These are phyloP conservation scores for Angophora floribunda DNA, from an alignment of 345 rosid genomes.

Conservation along the genomic window DNA sequence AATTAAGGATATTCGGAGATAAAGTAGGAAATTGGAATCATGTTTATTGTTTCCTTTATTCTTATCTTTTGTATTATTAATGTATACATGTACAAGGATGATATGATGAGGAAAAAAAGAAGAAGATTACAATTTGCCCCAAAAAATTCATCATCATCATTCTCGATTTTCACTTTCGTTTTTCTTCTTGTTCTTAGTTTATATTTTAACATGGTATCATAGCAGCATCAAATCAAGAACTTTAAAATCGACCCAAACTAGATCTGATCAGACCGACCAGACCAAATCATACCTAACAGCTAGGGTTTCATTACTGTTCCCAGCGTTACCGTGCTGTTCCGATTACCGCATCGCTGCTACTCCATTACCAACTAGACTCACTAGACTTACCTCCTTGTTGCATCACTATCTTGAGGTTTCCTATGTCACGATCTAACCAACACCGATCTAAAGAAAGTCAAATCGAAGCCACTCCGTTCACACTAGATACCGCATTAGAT, in stretches of 20 bases:
- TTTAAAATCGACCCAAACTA: background rate
- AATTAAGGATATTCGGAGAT: background rate
- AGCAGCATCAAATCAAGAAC: rapidly evolving
- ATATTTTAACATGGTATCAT: background rate
- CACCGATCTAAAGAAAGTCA: too few species aligned
- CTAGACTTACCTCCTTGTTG: background rate
- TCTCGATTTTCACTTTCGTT: background rate
- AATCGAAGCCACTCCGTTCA: too few species aligned
- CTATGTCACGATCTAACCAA: too few species aligned
- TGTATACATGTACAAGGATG: background rate
- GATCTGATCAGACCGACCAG: too few species aligned
- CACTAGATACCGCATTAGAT: too few species aligned
- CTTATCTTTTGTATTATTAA: background rate
- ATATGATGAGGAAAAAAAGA: background rate
- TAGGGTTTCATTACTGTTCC: background rate
- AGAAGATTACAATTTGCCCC: background rate
- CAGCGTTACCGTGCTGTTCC: rapidly evolving
- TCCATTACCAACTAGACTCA: background rate
- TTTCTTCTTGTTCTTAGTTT: background rate
- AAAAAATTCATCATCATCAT: rapidly evolving
- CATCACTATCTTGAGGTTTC: too few species aligned
- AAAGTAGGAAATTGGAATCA: background rate
- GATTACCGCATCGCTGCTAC: background rate
- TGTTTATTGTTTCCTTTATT: too few species aligned
- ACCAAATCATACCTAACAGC: background rate